Evolutionary conservation across 2,329 filamentous ascomycete genomes (phyloP).

Genomic region (Aspergillus tamarii): DNA sequence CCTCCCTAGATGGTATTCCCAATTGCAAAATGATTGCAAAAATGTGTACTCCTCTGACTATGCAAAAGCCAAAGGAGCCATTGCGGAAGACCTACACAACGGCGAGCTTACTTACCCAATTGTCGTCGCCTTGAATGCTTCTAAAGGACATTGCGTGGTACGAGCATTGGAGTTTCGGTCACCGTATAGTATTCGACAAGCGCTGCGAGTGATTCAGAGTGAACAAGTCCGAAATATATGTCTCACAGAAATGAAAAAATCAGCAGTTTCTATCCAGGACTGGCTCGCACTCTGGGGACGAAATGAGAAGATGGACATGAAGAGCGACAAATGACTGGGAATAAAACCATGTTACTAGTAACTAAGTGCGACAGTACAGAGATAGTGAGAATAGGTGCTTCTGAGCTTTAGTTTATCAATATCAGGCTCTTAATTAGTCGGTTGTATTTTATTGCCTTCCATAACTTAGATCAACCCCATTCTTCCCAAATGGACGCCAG

Average conservation of each 20-base stretch:
- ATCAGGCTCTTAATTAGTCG: no score
- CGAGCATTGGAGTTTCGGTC: constrained; percentile 19
- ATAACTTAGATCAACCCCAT: no score
- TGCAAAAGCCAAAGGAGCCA: constrained; percentile 22
- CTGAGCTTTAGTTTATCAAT: no score
- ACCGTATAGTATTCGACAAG: constrained; percentile 21
- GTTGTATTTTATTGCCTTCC: no score
- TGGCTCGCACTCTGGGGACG: constrained; percentile 32
- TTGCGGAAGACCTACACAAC: constrained; percentile 27
- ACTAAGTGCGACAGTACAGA: no score
- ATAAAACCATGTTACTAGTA: neutral
- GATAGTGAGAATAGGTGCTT: no score
- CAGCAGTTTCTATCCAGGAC: constrained; percentile 18
- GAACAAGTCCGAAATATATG: constrained; percentile 19
- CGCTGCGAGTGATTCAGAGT: constrained; percentile 23
- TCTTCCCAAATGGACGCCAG: no score
- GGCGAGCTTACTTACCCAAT: constrained; percentile 25
- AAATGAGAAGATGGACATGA: constrained; percentile 27
- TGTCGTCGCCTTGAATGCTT: constrained; percentile 22
- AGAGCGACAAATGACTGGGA: constrained; percentile 4
- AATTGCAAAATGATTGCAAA: constrained; percentile 30
- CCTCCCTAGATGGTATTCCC: constrained; percentile 25
- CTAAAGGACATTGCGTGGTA: constrained; percentile 20
- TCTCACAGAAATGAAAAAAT: constrained; percentile 19
- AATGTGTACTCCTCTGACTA: constrained; percentile 29